phyloP scores from a whole-genome alignment of 176 grass and related monocot genomes.

The Paspalum notatum region DNA sequence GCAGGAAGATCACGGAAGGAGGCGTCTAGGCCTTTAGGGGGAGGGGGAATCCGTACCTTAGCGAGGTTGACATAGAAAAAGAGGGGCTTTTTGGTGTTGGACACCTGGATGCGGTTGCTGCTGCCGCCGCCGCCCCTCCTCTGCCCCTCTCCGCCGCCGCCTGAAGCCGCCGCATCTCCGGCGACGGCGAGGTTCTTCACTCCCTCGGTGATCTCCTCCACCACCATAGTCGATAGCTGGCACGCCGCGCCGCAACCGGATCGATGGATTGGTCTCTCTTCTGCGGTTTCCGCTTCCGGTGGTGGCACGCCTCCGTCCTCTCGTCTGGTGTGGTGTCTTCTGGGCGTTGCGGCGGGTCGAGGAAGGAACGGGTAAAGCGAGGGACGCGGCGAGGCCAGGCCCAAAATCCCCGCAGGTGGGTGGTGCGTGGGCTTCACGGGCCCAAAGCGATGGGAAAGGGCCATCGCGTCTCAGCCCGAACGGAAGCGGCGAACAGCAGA shows the following conservation, averaged over 20 bases:
- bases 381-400: not conserved
- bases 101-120: constrained; percentile 91
- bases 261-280: not conserved
- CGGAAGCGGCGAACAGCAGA: not conserved
- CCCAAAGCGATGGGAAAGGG: not conserved
- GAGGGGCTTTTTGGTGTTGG: constrained; percentile 92
- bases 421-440: not conserved
- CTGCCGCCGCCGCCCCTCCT: constrained; percentile 40
- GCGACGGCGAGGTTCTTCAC: constrained; percentile 52
- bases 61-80: constrained; percentile 98
- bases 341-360: not conserved
- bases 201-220: constrained; percentile 84
- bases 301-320: not conserved
- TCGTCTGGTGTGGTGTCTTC: not conserved
- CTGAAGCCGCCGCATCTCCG: constrained; percentile 29
- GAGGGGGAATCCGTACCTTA: constrained; percentile 46
- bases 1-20: not conserved
- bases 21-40: not conserved
- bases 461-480: not conserved
- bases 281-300: not conserved
- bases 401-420: too few species aligned
- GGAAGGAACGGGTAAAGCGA: not conserved
- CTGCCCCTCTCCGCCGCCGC: constrained; percentile 31
- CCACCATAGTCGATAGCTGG: constrained; percentile 10
- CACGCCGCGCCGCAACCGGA: constrained; percentile 16